These are phyloP conservation scores for Panellus pusillus DNA, from an alignment of 768 basidiomycete species.

Conservation along the genomic window DNA sequence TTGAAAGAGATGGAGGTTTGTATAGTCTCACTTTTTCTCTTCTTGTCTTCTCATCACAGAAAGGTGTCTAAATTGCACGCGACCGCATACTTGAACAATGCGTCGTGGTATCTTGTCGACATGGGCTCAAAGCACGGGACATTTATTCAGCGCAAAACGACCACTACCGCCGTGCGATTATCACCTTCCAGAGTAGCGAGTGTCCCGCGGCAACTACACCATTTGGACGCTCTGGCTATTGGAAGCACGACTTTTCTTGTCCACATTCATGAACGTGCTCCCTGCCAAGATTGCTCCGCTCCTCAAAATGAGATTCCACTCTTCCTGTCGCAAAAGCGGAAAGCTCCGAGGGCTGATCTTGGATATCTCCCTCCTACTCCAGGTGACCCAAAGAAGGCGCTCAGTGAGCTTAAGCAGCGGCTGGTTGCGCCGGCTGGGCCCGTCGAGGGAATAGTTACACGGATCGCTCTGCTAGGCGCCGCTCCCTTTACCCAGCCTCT, in stretches of 20 bases:
- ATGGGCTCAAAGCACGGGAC: constrained; percentile 88
- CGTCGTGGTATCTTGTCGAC: constrained; percentile 75
- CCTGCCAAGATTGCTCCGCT: constrained; percentile 59
- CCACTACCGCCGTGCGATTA: constrained; percentile 42
- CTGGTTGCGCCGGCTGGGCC: constrained; percentile 49
- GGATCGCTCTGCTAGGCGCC: constrained; percentile 72
- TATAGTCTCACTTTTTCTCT: too few species aligned
- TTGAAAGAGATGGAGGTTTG: constrained; percentile 70
- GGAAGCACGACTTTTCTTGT: constrained; percentile 71
- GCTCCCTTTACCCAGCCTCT: constrained; percentile 55
- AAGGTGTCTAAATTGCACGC: constrained; percentile 77
- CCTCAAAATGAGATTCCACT: constrained; percentile 60
- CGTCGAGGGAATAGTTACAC: constrained; percentile 39
- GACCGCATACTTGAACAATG: constrained; percentile 68
- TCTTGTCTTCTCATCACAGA: too few species aligned
- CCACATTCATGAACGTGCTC: constrained; percentile 67
- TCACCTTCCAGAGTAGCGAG: constrained; percentile 70
- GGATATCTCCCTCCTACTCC: constrained; percentile 25
- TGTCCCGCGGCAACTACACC: constrained; percentile 59
- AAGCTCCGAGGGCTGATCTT: constrained; percentile 29
- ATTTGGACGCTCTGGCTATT: constrained; percentile 65
- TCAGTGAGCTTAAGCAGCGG: constrained; percentile 63
- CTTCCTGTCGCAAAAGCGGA: constrained; percentile 36
- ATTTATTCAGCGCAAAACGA: constrained; percentile 45
- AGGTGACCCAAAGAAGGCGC: constrained; percentile 62